Conservation (phyloP, 2,329 filamentous ascomycete species). For the Exutisphaerella laricina region DNA sequence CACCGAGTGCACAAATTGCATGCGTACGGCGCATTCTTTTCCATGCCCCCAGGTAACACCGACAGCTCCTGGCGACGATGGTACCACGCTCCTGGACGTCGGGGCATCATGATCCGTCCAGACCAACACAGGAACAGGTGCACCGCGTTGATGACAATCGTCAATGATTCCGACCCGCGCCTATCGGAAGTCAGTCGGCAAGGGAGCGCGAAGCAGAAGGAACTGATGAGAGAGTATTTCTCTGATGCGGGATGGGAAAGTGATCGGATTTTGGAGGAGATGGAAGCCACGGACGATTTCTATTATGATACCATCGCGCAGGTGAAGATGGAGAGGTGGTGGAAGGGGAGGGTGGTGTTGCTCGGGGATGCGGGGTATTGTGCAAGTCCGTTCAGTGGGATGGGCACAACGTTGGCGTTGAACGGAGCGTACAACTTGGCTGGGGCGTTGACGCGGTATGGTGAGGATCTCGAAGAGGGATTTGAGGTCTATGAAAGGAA, state of each 20-base stretch:
- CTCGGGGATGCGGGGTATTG: constrained; percentile 32
- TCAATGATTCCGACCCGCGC: constrained; percentile 22
- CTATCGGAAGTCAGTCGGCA: constrained; percentile 14
- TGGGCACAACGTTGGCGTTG: constrained; percentile 33
- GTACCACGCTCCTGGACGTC: constrained; percentile 28
- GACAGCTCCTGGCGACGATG: constrained; percentile 30
- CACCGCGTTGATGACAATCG: constrained; percentile 25
- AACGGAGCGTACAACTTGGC: constrained; percentile 34
- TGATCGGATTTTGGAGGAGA: constrained; percentile 23
- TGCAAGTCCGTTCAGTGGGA: constrained; percentile 31
- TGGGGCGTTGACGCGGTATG: constrained; percentile 22
- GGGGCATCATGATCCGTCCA: constrained; percentile 30
- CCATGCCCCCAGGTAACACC: constrained; percentile 19
- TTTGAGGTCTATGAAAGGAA: constrained; percentile 25
- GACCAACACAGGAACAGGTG: constrained; percentile 18
- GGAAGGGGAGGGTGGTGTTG: constrained; percentile 28
- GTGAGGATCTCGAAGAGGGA: constrained; percentile 19
- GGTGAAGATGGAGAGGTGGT: constrained; percentile 29
- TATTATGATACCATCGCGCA: constrained; percentile 32
- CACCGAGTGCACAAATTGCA: constrained; percentile 18
- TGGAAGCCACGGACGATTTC: constrained; percentile 30
- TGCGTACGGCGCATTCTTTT: constrained; percentile 33
- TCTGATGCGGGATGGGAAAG: constrained; percentile 27
- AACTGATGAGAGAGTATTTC: constrained; percentile 27
- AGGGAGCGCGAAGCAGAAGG: constrained; percentile 24